phyloP scores from a whole-genome alignment of 2,329 filamentous ascomycete species.

The Aspergillus floridensis region DNA sequence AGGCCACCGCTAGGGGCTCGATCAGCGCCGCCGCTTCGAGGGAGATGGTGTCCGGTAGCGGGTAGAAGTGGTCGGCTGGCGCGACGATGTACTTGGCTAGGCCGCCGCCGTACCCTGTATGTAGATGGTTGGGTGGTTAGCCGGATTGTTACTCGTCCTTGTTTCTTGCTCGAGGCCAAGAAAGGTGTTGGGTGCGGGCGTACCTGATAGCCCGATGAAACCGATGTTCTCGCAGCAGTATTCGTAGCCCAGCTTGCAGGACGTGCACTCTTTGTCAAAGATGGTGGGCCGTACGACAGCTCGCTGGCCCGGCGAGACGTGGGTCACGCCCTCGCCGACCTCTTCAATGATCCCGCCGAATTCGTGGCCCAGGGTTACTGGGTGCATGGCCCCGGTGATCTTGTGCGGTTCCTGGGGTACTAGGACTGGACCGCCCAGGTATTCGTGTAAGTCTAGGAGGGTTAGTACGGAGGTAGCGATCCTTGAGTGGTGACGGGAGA shows the following conservation, averaged over 20 bases:
- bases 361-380: conserved; percentile 64
- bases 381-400: conserved; percentile 56
- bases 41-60: conserved; percentile 22
- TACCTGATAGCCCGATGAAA: conserved; percentile 52
- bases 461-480: not conserved
- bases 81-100: conserved; percentile 28
- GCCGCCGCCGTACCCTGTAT: conserved; percentile 28
- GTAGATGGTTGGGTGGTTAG: not conserved
- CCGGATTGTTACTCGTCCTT: not conserved
- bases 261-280: conserved; percentile 24
- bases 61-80: conserved; percentile 26
- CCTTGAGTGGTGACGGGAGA: not conserved
- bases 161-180: too few relatives aligned
- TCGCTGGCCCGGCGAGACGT: conserved; percentile 43
- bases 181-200: not conserved
- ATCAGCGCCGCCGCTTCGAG: conserved; percentile 56
- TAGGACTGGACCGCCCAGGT: conserved; percentile 49
- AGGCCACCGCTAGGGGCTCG: conserved; percentile 63
- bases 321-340: conserved; percentile 51
- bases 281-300: conserved; percentile 59
- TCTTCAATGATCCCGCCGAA: conserved; percentile 61
- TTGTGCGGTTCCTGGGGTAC: conserved; percentile 55
- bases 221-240: conserved; percentile 60
- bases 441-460: conserved; percentile 52
- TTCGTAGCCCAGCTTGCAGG: conserved; percentile 57